A percentile compares a stretch with the other conserved stretches of the same genome.
These are phyloP conservation scores for Halophytophthora polymorphica DNA, from an alignment of 352 stramenopile species.

Conservation along the genomic window DNA sequence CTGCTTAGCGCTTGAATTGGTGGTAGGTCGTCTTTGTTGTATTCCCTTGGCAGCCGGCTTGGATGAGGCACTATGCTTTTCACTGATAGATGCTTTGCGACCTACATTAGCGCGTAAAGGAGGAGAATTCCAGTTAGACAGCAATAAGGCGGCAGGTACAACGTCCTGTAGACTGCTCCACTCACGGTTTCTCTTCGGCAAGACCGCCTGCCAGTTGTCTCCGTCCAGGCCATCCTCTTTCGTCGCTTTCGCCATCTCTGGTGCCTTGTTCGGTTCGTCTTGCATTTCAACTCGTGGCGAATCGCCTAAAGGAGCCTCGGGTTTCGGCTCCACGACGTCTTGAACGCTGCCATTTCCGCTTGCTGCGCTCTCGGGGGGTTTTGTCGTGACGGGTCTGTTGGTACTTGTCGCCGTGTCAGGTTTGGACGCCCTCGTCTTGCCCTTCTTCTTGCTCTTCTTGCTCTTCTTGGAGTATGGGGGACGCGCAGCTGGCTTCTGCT, in stretches of 20 bases:
- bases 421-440: constrained; percentile 19
- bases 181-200: constrained; percentile 31
- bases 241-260: background rate
- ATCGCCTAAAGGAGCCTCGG: background rate
- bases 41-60: constrained; percentile 4
- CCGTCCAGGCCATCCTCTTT: constrained; percentile 6
- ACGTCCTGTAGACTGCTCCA: background rate
- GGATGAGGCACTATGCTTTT: constrained; percentile 4
- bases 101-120: constrained; percentile 11
- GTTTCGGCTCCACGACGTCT: background rate
- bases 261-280: background rate
- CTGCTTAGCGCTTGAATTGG: constrained; percentile 5
- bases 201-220: constrained; percentile 20
- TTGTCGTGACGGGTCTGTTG: background rate
- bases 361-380: background rate
- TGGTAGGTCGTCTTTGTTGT: constrained; percentile 1
- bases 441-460: constrained; percentile 44
- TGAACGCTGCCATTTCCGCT: background rate
- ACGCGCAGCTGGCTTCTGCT: constrained; percentile 1
- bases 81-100: constrained; percentile 16
- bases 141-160: no score
- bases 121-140: no score
- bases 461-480: constrained; percentile 28
- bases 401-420: background rate
- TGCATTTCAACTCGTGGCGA: background rate